These are phyloP conservation scores for Wickerhamomyces queroliae DNA, from an alignment of 805 yeast species.

Conservation along the genomic window DNA sequence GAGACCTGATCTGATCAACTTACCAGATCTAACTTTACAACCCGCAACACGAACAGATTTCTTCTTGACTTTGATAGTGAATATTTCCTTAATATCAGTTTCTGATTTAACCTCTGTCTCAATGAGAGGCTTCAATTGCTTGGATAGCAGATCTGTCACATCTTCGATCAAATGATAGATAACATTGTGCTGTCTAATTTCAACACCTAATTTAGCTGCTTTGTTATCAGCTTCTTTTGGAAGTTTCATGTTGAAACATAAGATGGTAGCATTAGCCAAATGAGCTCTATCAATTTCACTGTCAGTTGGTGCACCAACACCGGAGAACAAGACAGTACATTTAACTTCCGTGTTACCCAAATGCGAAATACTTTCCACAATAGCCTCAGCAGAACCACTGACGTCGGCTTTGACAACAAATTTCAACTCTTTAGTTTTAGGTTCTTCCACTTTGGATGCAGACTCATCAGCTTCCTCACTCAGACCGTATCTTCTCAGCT, in stretches of 20 bases:
- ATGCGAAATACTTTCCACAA: slow-evolving; percentile 69
- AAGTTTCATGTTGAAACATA: slow-evolving; percentile 72
- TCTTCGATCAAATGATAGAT: slow-evolving; percentile 87
- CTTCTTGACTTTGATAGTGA: slow-evolving; percentile 57
- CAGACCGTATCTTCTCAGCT: slow-evolving; percentile 57
- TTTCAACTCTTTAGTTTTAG: slow-evolving; percentile 30
- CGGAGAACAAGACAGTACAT: slow-evolving; percentile 61
- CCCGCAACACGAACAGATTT: slow-evolving; percentile 72
- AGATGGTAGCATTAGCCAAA: slow-evolving; percentile 62
- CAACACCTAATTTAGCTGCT: slow-evolving; percentile 54
- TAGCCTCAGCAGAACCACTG: slow-evolving; percentile 92
- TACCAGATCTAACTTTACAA: slow-evolving; percentile 70
- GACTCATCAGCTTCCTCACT: slow-evolving; percentile 28
- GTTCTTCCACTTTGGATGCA: slow-evolving; percentile 10
- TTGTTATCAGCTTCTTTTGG: slow-evolving; percentile 52
- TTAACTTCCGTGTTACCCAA: slow-evolving; percentile 86
- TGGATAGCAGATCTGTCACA: slow-evolving; percentile 59
- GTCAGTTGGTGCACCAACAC: slow-evolving; percentile 74
- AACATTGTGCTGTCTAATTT: slow-evolving; percentile 61
- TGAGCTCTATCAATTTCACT: slow-evolving; percentile 63
- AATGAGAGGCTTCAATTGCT: slow-evolving; percentile 55
- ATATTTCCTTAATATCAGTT: slow-evolving; percentile 64
- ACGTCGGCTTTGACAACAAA: slow-evolving; percentile 89
- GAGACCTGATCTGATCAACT: slow-evolving; percentile 49
- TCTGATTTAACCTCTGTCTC: slow-evolving; percentile 64